These are phyloP conservation scores for Fragaria vesca DNA, from an alignment of 306 rosid genomes.

Conservation along the genomic window DNA sequence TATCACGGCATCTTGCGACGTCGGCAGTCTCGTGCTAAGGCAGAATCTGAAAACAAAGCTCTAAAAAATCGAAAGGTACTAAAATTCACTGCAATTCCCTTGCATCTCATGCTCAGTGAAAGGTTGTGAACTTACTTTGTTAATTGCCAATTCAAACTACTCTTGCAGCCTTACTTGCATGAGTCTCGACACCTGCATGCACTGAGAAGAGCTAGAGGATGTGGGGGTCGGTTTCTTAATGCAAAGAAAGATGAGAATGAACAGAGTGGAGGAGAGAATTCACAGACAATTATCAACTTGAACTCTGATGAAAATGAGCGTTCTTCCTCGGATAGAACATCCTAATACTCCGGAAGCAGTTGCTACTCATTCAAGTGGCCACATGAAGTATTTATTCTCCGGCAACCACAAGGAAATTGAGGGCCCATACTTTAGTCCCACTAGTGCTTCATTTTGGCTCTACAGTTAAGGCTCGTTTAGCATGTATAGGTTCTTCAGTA, in stretches of 20 bases:
- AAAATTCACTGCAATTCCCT: constrained; percentile 17
- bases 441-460: constrained; percentile 40
- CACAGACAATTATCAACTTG: constrained; percentile 59
- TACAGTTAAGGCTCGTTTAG: constrained; percentile 41
- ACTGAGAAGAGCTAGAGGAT: constrained; percentile 81
- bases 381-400: constrained; percentile 12
- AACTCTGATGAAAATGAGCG: constrained; percentile 59
- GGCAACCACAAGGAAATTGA: constrained; percentile 26
- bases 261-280: constrained; percentile 47
- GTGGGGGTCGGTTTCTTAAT: constrained; percentile 91
- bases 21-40: constrained; percentile 93
- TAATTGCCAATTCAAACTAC: constrained; percentile 16
- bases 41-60: constrained; percentile 87
- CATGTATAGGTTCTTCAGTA: constrained; percentile 57
- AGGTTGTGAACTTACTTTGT: constrained; percentile 5
- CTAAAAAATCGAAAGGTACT: constrained; percentile 75
- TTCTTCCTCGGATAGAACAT: constrained; percentile 53
- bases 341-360: constrained; percentile 31
- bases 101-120: constrained; percentile 16
- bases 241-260: constrained; percentile 67
- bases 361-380: constrained; percentile 12
- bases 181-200: constrained; percentile 95
- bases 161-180: constrained; percentile 87
- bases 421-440: constrained; percentile 30
- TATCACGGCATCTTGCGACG: constrained; percentile 95